Percentiles rank a stretch among this genome's conserved stretches.
These are phyloP conservation scores for Hansenula anomala DNA, from an alignment of 1,139 yeast genomes.

Conservation along the genomic window DNA sequence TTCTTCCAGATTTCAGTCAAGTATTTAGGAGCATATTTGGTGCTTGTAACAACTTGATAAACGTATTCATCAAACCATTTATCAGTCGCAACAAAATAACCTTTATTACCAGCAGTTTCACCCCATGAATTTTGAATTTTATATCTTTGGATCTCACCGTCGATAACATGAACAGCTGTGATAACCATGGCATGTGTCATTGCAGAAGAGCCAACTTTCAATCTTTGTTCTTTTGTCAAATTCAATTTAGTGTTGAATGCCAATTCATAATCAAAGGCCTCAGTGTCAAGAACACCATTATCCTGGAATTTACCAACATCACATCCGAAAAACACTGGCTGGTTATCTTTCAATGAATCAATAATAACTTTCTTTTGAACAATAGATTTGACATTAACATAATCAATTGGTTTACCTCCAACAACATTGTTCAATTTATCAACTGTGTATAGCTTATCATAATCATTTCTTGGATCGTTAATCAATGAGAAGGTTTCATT, in stretches of 20 bases:
- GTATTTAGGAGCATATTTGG: conserved; percentile 45
- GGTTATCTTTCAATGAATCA: conserved; percentile 58
- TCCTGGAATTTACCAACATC: conserved; percentile 69
- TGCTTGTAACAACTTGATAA: conserved; percentile 69
- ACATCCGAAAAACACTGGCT: conserved; percentile 78
- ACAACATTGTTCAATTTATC: conserved; percentile 68
- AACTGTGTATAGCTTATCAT: conserved; percentile 56
- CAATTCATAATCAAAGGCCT: conserved; percentile 55
- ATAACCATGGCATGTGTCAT: conserved; percentile 92
- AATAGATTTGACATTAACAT: conserved; percentile 59
- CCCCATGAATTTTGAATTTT: conserved; percentile 89
- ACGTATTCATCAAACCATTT: conserved; percentile 78
- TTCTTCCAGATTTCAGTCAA: conserved; percentile 37
- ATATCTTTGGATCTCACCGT: conserved; percentile 63
- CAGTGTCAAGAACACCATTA: conserved; percentile 64
- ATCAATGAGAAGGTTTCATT: conserved; percentile 57
- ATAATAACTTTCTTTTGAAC: conserved; percentile 56
- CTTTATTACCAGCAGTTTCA: conserved; percentile 62
- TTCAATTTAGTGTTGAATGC: conserved; percentile 54
- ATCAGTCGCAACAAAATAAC: conserved; percentile 74
- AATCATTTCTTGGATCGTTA: conserved; percentile 73
- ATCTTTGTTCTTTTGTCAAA: conserved; percentile 53
- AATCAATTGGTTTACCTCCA: conserved; percentile 63
- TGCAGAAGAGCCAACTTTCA: conserved; percentile 48
- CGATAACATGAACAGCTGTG: conserved; percentile 63